Percentiles rank a stretch among this genome's conserved stretches.
These are phyloP conservation scores for Trichophaea hybrida DNA, from an alignment of 2,329 filamentous ascomycete species.

Conservation along the genomic window DNA sequence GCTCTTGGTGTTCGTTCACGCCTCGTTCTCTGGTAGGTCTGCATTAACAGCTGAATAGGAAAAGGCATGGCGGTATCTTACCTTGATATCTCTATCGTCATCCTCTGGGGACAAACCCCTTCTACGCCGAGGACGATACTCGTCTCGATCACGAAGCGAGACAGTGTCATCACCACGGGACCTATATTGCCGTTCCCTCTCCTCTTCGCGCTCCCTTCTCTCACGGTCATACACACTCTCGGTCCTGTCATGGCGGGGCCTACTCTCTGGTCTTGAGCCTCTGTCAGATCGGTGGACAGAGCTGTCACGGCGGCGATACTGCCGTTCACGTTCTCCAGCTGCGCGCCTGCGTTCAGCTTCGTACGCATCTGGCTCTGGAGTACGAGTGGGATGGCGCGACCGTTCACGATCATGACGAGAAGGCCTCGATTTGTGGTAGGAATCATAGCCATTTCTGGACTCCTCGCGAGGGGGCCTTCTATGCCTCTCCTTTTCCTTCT, in stretches of 20 bases:
- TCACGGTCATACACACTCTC: slow-evolving; percentile 60
- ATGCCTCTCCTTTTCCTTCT: slow-evolving; percentile 20
- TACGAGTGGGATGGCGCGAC: slow-evolving; percentile 44
- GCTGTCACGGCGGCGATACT: slow-evolving; percentile 43
- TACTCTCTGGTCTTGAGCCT: slow-evolving; percentile 34
- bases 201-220: slow-evolving; percentile 72
- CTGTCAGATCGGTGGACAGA: slow-evolving; percentile 38
- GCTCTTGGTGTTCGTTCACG: slow-evolving; percentile 44
- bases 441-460: slow-evolving; percentile 19
- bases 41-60: not conserved
- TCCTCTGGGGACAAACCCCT: slow-evolving; percentile 60
- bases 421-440: slow-evolving; percentile 18
- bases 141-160: slow-evolving; percentile 64
- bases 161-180: slow-evolving; percentile 52
- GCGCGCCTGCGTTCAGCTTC: slow-evolving; percentile 90
- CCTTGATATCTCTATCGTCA: slow-evolving; percentile 54
- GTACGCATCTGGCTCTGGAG: slow-evolving; percentile 84
- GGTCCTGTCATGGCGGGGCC: slow-evolving; percentile 30
- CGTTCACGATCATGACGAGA: slow-evolving; percentile 22
- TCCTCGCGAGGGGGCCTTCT: slow-evolving; percentile 14
- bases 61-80: slow-evolving; percentile 29
- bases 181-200: slow-evolving; percentile 75
- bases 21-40: slow-evolving; percentile 36
- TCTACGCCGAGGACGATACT: slow-evolving; percentile 66
- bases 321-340: slow-evolving; percentile 83